Conservation (phyloP, 202 grass and related monocot genomes). For the Musa balbisiana region DNA sequence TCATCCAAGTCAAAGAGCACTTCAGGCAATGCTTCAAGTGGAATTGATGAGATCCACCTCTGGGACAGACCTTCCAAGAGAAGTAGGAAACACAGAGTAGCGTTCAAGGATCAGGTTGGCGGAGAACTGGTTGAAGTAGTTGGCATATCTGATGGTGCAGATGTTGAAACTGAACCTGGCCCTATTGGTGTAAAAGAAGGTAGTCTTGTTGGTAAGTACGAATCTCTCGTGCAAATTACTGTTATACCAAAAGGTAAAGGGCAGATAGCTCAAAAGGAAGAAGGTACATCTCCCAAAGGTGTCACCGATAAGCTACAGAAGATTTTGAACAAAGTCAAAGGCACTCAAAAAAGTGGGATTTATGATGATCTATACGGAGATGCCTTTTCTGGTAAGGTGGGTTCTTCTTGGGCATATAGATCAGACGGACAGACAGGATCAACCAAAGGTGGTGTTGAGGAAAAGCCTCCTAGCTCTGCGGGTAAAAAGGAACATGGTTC, state of each 20-base stretch:
- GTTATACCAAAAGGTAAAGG: slow-evolving; percentile 93
- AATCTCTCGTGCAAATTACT: slow-evolving; percentile 87
- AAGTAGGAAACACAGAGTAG: slow-evolving; percentile 54
- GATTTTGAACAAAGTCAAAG: slow-evolving; percentile 81
- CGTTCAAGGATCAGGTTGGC: slow-evolving; percentile 81
- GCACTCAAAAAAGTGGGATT: slow-evolving; percentile 51
- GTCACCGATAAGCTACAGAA: slow-evolving; percentile 69
- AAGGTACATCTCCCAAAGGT: slow-evolving; percentile 44
- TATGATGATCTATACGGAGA: slow-evolving; percentile 82
- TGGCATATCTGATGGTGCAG: slow-evolving; percentile 85
- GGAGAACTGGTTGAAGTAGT: slow-evolving; percentile 92
- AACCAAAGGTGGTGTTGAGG: slow-evolving; percentile 30
- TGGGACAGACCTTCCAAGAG: slow-evolving; percentile 55
- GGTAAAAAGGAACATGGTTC: slow-evolving; percentile 13
- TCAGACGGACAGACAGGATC: slow-evolving; percentile 42
- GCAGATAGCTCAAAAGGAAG: slow-evolving; percentile 36
- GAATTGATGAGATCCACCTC: slow-evolving; percentile 24
- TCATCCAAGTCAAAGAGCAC: slow-evolving; percentile 31
- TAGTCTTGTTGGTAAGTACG: slow-evolving; percentile 93
- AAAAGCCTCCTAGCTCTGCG: slow-evolving; percentile 11
- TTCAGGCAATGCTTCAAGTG: slow-evolving; percentile 22
- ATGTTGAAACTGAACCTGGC: slow-evolving; percentile 88
- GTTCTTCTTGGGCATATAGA: slow-evolving; percentile 83
- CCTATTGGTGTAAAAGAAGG: slow-evolving; percentile 94
- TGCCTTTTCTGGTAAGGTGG: slow-evolving; percentile 35